Evolutionary conservation across 108 stramenopile species (phyloP).

Genomic region (Pseudonitzschia delicatissima): DNA sequence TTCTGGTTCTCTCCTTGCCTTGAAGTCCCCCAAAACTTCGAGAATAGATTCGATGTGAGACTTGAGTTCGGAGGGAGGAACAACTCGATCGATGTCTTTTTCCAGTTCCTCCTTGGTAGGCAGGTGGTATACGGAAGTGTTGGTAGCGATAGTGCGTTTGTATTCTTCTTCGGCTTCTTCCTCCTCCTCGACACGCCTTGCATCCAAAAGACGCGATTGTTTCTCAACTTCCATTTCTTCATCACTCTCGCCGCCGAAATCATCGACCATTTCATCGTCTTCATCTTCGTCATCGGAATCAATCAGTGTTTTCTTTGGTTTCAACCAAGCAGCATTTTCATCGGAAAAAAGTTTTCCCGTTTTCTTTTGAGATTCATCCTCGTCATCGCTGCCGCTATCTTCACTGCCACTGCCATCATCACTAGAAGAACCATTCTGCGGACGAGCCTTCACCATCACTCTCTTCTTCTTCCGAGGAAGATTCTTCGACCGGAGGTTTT

Average conservation of each 20-base stretch:
- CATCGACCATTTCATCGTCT: slow-evolving; percentile 50
- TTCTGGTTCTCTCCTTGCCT: slow-evolving; percentile 77
- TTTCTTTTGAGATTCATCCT: neutral
- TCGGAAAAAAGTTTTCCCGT: slow-evolving; percentile 49
- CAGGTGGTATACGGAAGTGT: slow-evolving; percentile 78
- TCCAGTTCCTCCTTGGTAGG: slow-evolving; percentile 82
- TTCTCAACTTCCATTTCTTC: slow-evolving; percentile 77
- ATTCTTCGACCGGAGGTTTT: neutral
- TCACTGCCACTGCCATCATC: slow-evolving; percentile 39
- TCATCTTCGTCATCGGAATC: slow-evolving; percentile 70
- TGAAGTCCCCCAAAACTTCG: slow-evolving; percentile 91
- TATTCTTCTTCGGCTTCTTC: slow-evolving; percentile 83
- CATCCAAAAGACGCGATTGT: slow-evolving; percentile 67
- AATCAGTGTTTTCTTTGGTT: slow-evolving; percentile 50
- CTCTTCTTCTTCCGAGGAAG: neutral
- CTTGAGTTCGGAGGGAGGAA: slow-evolving; percentile 87
- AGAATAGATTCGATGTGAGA: slow-evolving; percentile 90
- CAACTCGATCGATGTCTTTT: slow-evolving; percentile 84
- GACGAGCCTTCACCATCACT: neutral
- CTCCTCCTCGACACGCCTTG: slow-evolving; percentile 57
- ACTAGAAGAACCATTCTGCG: neutral
- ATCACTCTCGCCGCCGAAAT: slow-evolving; percentile 47
- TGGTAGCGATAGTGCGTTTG: slow-evolving; percentile 70
- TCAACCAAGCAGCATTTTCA: slow-evolving; percentile 82
- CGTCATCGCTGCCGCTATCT: slow-evolving; percentile 28